Evolutionary conservation across 257 asterid genomes (phyloP), one percentile per base, ranked within the genome.

Genomic region (Voacanga thouarsii): DNA sequence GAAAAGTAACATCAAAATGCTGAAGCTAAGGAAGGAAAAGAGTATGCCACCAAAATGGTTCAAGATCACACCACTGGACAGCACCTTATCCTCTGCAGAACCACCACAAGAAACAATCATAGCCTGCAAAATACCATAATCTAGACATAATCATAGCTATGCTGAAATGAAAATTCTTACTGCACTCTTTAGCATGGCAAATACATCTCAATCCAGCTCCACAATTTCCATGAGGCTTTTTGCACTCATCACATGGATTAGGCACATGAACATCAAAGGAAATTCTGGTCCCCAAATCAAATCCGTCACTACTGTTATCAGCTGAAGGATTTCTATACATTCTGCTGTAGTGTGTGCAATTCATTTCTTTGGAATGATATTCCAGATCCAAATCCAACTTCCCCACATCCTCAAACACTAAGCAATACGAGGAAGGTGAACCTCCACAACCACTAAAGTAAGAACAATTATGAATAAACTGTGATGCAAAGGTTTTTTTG

Each of bases 151-250:
- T 7, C 51, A 47, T 47, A 10, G 12, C 8, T 8, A 30, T 24
- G 47, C 49, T 66, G 41, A 53, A 71, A 67, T 56, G 75, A 23
- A 47, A 33, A 50, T 50, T 82, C 90, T 84, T 79, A 92, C 97
- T 90, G 84, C 96, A 90, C 53, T 82, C 75, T 9, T 50, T 76
- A 2, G 87, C 85, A 80, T 90, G 90, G 81, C 92, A 92, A 72
- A 86, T 55, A 68, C 97, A 92, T 90, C 90, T 88, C 68, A 92
- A 83, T n/a, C 83, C 97, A 33, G 71, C 86, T 47, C 90, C 96
- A 79, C 92, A 92, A 72, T 88, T 83, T 2, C 94, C 94, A 76
- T 87, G 45, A 10, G 83, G 85, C 80, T 85, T 87, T 41, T 76
- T 77, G 74, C 97, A 92, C 82, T 90, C 81, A 76, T 85, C 79